Conservation (phyloP, 2,329 filamentous ascomycete genomes). For the Stachybotrys chlorohalonatus region DNA sequence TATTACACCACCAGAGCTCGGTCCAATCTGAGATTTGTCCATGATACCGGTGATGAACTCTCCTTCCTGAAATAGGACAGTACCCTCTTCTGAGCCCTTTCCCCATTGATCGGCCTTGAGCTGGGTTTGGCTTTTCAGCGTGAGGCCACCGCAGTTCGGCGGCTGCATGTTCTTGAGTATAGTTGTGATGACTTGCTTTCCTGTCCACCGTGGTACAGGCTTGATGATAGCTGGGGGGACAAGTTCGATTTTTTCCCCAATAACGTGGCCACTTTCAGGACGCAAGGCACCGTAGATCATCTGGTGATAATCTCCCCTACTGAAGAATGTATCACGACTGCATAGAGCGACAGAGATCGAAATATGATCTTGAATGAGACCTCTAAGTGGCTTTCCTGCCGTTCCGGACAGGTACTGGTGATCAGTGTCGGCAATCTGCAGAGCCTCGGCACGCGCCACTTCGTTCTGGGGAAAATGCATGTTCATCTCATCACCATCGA, state of each 20-base stretch:
- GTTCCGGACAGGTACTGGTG: constrained; percentile 95
- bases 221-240: constrained; percentile 75
- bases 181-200: constrained; percentile 91
- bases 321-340: constrained; percentile 85
- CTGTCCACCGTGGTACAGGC: constrained; percentile 79
- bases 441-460: constrained; percentile 81
- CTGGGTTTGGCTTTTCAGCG: constrained; percentile 69
- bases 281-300: constrained; percentile 85
- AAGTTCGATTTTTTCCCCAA: constrained; percentile 71
- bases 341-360: constrained; percentile 89
- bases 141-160: constrained; percentile 63
- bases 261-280: constrained; percentile 83
- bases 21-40: constrained; percentile 92
- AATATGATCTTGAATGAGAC: constrained; percentile 96
- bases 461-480: constrained; percentile 99
- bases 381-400: constrained; percentile 84
- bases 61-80: constrained; percentile 75
- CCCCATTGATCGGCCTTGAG: constrained; percentile 78
- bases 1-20: constrained; percentile 75
- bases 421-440: constrained; percentile 91
- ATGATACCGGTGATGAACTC: constrained; percentile 85
- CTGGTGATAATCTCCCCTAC: constrained; percentile 80
- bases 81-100: constrained; percentile 63
- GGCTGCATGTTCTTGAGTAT: constrained; percentile 90
- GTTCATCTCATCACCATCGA: constrained; percentile 99